Evolutionary conservation across 2,329 filamentous ascomycete genomes (phyloP).

Genomic region (Mycosphaerella arachidis): DNA sequence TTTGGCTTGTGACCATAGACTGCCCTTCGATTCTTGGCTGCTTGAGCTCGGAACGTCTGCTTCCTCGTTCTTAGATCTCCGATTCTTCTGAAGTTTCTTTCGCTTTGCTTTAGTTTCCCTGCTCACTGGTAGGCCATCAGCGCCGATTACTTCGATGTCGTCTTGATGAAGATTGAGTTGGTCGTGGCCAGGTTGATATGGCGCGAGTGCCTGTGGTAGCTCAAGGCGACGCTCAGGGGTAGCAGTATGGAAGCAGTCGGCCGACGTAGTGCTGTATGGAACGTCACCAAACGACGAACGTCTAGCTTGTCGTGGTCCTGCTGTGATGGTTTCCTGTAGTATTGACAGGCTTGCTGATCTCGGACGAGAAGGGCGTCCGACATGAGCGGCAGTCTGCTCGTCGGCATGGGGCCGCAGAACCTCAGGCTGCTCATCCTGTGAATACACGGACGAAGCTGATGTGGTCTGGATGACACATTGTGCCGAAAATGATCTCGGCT

Average conservation of each 20-base stretch:
- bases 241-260: constrained; percentile 10
- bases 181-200: background rate
- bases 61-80: constrained; percentile 1
- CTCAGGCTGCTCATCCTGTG: background rate
- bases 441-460: constrained; percentile 1
- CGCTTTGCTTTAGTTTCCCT: constrained; percentile 4
- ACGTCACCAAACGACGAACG: constrained; percentile 1
- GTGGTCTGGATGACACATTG: background rate
- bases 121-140: background rate
- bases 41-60: background rate
- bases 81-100: constrained; percentile 14
- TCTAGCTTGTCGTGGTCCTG: background rate
- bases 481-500: background rate
- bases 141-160: constrained; percentile 12
- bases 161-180: constrained; percentile 3
- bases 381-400: background rate
- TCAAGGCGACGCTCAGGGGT: constrained; percentile 6
- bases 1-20: constrained; percentile 12
- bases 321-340: background rate
- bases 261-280: background rate
- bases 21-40: constrained; percentile 9
- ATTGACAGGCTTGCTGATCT: constrained; percentile 8
- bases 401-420: background rate
- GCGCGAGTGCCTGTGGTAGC: constrained; percentile 1
- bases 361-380: background rate